Conservation (phyloP, 2,329 filamentous ascomycete species). For the Ceratocystis smalleyi region DNA sequence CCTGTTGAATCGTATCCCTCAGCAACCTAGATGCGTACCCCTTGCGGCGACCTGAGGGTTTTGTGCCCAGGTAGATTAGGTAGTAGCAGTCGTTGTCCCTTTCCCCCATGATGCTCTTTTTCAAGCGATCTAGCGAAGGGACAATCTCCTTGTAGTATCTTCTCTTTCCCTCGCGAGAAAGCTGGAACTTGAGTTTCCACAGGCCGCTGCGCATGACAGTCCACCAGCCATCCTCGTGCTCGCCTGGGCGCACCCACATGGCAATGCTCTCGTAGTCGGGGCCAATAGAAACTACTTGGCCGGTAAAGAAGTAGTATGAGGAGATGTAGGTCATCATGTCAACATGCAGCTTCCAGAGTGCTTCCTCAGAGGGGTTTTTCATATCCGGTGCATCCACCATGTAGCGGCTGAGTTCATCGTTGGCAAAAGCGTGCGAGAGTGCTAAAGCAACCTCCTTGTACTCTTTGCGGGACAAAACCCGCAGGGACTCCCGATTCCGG, state of each 20-base stretch:
- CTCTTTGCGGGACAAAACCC: constrained; percentile 43
- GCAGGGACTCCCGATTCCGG: constrained; percentile 24
- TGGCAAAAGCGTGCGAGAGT: constrained; percentile 61
- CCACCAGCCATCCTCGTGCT: constrained; percentile 56
- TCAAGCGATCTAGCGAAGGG: constrained; percentile 57
- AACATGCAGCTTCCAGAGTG: constrained; percentile 62
- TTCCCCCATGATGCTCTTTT: constrained; percentile 50
- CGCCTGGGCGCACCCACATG: constrained; percentile 64
- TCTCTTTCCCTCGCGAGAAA: constrained; percentile 53
- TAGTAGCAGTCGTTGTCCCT: constrained; percentile 59
- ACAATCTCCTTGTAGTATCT: constrained; percentile 68
- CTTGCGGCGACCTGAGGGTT: constrained; percentile 51
- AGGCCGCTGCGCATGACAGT: constrained; percentile 59
- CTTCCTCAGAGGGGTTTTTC: constrained; percentile 44
- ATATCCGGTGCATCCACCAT: constrained; percentile 58
- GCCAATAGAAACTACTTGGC: constrained; percentile 58
- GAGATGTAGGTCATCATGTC: constrained; percentile 64
- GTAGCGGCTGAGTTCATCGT: constrained; percentile 60
- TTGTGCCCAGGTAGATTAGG: constrained; percentile 69
- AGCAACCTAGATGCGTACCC: constrained; percentile 60
- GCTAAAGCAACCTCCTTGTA: constrained; percentile 55
- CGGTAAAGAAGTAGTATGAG: constrained; percentile 58
- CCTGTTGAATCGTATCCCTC: constrained; percentile 49
- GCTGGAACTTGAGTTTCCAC: constrained; percentile 61
- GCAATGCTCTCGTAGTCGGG: constrained; percentile 63